A percentile compares a stretch with the other conserved stretches of the same genome.
Evolutionary conservation across 345 rosid genomes (phyloP).

Genomic region (Excoecaria cochinchinensis): DNA sequence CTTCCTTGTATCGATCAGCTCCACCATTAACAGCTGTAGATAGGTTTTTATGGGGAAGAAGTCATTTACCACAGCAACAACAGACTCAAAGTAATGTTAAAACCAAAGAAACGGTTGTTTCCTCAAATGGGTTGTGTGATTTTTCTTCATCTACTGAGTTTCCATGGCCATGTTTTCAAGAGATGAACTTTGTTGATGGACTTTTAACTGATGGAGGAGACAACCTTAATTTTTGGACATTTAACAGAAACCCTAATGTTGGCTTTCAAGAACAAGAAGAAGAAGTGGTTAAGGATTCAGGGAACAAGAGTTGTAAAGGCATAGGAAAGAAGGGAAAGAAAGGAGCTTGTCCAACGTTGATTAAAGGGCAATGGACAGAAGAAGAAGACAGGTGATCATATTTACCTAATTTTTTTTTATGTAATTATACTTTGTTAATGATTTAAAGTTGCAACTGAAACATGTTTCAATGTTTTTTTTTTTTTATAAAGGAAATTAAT

Average conservation of each 20-base stretch:
- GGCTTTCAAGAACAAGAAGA: constrained; percentile 17
- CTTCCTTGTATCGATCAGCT: constrained; percentile 31
- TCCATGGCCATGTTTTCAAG: constrained; percentile 32
- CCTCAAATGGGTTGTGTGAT: constrained; percentile 22
- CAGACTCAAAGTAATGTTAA: constrained; percentile 19
- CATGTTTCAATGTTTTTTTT: constrained; percentile 5
- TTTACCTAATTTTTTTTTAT: not conserved
- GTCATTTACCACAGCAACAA: constrained; percentile 27
- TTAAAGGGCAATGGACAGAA: constrained; percentile 96
- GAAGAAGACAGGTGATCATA: constrained; percentile 77
- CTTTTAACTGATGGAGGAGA: constrained; percentile 24
- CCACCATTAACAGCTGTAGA: constrained; percentile 81
- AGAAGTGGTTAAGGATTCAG: constrained; percentile 10
- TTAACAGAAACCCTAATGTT: constrained; percentile 31
- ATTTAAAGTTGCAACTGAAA: not conserved
- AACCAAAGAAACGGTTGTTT: constrained; percentile 21
- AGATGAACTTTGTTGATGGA: constrained; percentile 36
- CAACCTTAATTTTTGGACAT: constrained; percentile 15
- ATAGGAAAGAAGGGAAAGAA: constrained; percentile 47
- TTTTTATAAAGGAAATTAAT: constrained; percentile 55
- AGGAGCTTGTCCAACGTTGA: constrained; percentile 43
- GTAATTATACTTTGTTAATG: not conserved
- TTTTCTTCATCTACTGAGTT: constrained; percentile 16
- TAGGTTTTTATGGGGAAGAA: constrained; percentile 64
- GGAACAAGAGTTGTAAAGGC: constrained; percentile 23